Conservation (phyloP, 2,329 filamentous ascomycete species). For the Golovinomyces cichoracearum region DNA sequence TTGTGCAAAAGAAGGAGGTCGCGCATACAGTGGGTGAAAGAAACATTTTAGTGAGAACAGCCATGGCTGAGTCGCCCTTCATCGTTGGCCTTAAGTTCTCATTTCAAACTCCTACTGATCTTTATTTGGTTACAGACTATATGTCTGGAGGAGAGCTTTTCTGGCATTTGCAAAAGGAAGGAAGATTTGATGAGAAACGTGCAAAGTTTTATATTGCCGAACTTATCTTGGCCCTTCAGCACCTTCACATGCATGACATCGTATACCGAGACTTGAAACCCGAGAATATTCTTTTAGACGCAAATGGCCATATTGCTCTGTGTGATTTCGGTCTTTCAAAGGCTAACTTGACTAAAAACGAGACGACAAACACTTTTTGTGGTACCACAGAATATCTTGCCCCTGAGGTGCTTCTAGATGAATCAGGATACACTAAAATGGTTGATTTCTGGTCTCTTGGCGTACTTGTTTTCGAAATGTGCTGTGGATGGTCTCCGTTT, state of each 20-base stretch:
- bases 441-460: slow-evolving; percentile 98
- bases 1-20: slow-evolving; percentile 98
- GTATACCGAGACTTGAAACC: slow-evolving; percentile 95
- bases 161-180: slow-evolving; percentile 95
- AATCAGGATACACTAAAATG: slow-evolving; percentile 98
- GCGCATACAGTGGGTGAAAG: slow-evolving; percentile 90
- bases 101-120: slow-evolving; percentile 87
- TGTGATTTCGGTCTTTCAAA: slow-evolving; percentile 97
- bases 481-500: slow-evolving; percentile 96
- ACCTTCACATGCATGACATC: slow-evolving; percentile 89
- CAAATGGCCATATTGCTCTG: slow-evolving; percentile 89
- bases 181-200: slow-evolving; percentile 75
- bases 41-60: slow-evolving; percentile 89
- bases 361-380: slow-evolving; percentile 96
- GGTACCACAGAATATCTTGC: slow-evolving; percentile 95
- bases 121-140: slow-evolving; percentile 97
- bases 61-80: slow-evolving; percentile 85
- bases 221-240: slow-evolving; percentile 79
- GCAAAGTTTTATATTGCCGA: slow-evolving; percentile 99
- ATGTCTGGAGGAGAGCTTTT: slow-evolving; percentile 98
- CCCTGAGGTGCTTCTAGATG: slow-evolving; percentile 80
- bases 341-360: slow-evolving; percentile 86
- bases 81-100: slow-evolving; percentile 97
- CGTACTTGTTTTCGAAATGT: slow-evolving; percentile 97
- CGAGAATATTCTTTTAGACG: slow-evolving; percentile 88